Evolutionary conservation across 345 rosid genomes (phyloP).

Genomic region (Balakata baccata): DNA sequence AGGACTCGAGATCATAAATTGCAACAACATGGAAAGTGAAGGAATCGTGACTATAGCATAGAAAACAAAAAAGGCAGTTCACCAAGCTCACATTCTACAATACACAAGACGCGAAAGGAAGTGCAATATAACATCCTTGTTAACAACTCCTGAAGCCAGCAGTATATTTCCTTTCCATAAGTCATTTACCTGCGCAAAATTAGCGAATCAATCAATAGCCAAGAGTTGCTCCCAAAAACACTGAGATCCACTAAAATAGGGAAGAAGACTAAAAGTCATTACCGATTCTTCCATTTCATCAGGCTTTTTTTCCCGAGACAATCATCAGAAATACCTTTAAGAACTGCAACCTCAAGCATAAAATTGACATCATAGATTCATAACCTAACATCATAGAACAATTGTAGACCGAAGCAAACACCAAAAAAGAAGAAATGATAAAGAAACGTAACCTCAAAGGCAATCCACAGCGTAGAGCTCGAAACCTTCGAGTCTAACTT

Average conservation of each 20-base stretch:
- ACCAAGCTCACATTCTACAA: conserved; percentile 80
- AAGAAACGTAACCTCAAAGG: conserved; percentile 55
- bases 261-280: not conserved
- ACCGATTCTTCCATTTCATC: conserved; percentile 75
- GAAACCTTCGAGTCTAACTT: conserved; percentile 85
- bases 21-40: not conserved
- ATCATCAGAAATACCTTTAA: conserved; percentile 67
- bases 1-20: conserved; percentile 13
- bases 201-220: not conserved
- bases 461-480: conserved; percentile 91
- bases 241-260: not conserved
- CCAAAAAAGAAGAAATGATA: not conserved
- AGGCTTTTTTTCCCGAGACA: conserved; percentile 72
- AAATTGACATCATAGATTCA: no score
- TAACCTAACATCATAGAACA: no score
- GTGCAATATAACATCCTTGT: conserved; percentile 80
- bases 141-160: conserved; percentile 40
- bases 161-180: conserved; percentile 70
- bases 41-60: not conserved
- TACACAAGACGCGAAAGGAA: conserved; percentile 81
- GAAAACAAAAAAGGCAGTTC: not conserved
- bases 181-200: conserved; percentile 32
- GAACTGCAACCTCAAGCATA: conserved; percentile 44
- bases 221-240: not conserved
- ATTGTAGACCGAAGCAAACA: not conserved